phyloP scores from a whole-genome alignment of 2,329 filamentous ascomycete genomes.

The Cordyceps cateniannulata region DNA sequence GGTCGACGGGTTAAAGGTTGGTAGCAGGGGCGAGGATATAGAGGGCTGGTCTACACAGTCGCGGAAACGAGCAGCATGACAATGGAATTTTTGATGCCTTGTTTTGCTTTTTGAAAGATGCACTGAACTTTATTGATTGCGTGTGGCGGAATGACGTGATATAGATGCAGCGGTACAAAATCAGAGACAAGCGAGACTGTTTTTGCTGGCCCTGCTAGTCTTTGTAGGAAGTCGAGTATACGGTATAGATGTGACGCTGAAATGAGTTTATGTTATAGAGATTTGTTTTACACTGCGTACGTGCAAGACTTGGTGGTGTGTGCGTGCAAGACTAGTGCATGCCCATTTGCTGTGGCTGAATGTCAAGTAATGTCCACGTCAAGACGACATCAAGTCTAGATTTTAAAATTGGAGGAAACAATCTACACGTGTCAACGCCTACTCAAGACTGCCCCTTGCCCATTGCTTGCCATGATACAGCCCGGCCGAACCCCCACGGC shows the following conservation, averaged over 20 bases:
- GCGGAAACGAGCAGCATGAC: constrained; percentile 60
- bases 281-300: background rate
- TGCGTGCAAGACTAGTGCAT: too few species aligned
- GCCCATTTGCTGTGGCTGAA: too few species aligned
- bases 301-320: background rate
- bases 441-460: too few species aligned
- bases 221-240: constrained; percentile 1
- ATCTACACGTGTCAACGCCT: too few species aligned
- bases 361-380: too few species aligned
- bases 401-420: too few species aligned
- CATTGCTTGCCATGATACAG: too few species aligned
- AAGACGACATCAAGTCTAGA: too few species aligned
- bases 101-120: background rate
- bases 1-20: constrained; percentile 67
- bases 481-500: too few species aligned
- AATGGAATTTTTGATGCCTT: constrained; percentile 5
- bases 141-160: background rate
- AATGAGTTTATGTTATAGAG: background rate
- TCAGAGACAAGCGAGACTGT: background rate
- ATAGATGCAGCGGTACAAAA: background rate
- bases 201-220: background rate
- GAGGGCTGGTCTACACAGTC: constrained; percentile 89
- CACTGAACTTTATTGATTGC: background rate
- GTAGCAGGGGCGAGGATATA: constrained; percentile 82
- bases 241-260: constrained; percentile 7